Base-by-base conservation (phyloP, 768 basidiomycete genomes). In the Boletus speciosus region DNA sequence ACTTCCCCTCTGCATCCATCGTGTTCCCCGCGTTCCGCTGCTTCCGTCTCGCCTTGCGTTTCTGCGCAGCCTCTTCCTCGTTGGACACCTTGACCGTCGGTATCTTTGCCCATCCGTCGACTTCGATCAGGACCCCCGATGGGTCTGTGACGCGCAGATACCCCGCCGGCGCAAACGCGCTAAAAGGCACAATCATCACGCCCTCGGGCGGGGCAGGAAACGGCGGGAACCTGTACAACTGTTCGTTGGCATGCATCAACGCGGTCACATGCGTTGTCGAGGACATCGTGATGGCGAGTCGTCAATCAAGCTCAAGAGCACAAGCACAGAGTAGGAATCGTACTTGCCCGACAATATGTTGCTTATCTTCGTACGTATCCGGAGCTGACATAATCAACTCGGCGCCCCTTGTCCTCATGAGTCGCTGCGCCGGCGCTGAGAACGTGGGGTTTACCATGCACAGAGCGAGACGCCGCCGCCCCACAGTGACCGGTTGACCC, bases 161-260 rank as follows among this genome's bases (percentile, higher is more conserved):
- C 45, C 68, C 68, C 12, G 15, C 47, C 0, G 70, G 66, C 0
- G 4, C 64, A 58, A 77, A 83, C 29, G 71, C 65, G 39, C 67
- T 64, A 64, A 81, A 83, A 0, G 78, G 71, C 35, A 74, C 63
- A 54, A 82, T 71, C 29, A 54, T 55, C 19, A 76, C 73, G 16
- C 76, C 80, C 6, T 63, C 60, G 0, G 79, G 79, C 0, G 58
- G 43, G 2, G 41, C 14, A 7, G 81, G 81, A 58, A 81, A 83
- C 0, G 81, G 80, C 1, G 81, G 81, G 52, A 81, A 81, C 10
- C 3, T 42, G 14, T 39, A 44, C 21, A 40, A 0, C 4, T 44
- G 21, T 1, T 53, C 49, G 25, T 51, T 19, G 31, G 6, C 36
- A 32, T 31, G 21, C 12, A 12, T 7, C 21, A 16, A 10, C 21